Conservation (phyloP, 2,329 filamentous ascomycete genomes). For the Aureobasidium sp. region DNA sequence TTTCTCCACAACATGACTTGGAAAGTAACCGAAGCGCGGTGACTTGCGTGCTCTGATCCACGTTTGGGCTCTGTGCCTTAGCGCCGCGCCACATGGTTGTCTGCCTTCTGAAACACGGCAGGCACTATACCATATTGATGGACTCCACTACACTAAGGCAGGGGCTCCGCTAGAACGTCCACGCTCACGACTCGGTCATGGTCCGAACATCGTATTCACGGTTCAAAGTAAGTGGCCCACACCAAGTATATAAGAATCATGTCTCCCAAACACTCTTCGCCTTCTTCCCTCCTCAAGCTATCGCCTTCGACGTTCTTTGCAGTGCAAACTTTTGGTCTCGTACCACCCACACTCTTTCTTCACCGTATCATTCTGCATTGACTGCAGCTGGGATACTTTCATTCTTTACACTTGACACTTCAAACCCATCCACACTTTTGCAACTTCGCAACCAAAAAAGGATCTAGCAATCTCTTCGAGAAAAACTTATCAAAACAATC, state of each 20-base stretch:
- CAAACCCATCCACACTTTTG: background rate
- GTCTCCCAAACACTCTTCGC: background rate
- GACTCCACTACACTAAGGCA: slow-evolving; percentile 10
- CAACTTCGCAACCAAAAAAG: background rate
- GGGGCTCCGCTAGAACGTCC: slow-evolving; percentile 5
- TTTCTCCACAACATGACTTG: background rate
- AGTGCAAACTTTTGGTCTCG: slow-evolving; percentile 10
- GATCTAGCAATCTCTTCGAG: slow-evolving; percentile 1
- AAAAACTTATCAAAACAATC: slow-evolving; percentile 2
- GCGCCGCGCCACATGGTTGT: slow-evolving; percentile 2
- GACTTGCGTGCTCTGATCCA: slow-evolving; percentile 1
- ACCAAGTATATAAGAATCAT: slow-evolving; percentile 6
- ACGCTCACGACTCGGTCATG: background rate
- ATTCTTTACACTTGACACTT: background rate
- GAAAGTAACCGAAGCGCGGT: background rate
- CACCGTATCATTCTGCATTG: slow-evolving; percentile 12
- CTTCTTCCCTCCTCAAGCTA: background rate
- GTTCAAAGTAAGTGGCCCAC: background rate
- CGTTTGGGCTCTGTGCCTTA: background rate
- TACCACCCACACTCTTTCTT: slow-evolving; percentile 10
- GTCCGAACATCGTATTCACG: background rate
- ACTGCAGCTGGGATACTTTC: slow-evolving; percentile 12
- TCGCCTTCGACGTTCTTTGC: slow-evolving; percentile 10
- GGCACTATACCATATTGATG: background rate
- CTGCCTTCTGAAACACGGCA: slow-evolving; percentile 2